Conservation (phyloP, 768 basidiomycete species). For the Lactarius hatsudake region DNA sequence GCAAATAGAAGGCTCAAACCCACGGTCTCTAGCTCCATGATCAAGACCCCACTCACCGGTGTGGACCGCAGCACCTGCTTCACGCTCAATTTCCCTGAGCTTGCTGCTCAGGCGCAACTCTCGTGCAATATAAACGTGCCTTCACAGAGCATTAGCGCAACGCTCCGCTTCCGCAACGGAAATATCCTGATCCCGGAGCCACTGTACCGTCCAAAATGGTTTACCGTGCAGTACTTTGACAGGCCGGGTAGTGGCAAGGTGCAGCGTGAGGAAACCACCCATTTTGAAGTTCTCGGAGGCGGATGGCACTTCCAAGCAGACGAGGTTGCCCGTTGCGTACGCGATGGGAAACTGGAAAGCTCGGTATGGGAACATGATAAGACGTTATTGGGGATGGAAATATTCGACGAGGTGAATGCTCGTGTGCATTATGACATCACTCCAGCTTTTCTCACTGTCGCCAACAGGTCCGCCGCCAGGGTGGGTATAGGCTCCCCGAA, state of each 20-base stretch:
- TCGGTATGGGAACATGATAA: conserved; percentile 74
- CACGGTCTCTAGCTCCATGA: conserved; percentile 64
- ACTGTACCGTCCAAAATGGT: conserved; percentile 63
- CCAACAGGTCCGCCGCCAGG: conserved; percentile 60
- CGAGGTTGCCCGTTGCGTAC: conserved; percentile 76
- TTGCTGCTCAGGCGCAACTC: conserved; percentile 71
- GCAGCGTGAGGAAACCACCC: conserved; percentile 55
- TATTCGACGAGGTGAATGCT: conserved; percentile 74
- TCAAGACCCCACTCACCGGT: conserved; percentile 72
- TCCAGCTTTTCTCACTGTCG: background rate
- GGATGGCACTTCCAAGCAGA: conserved; percentile 90
- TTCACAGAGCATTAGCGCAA: conserved; percentile 48
- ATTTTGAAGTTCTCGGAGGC: conserved; percentile 34
- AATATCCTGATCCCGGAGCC: conserved; percentile 61
- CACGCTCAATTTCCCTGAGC: conserved; percentile 63
- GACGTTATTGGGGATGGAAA: conserved; percentile 75
- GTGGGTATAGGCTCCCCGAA: conserved; percentile 58
- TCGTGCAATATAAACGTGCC: conserved; percentile 63
- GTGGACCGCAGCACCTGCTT: conserved; percentile 80
- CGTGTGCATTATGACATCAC: background rate
- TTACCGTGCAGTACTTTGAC: conserved; percentile 60
- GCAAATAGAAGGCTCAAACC: conserved; percentile 61
- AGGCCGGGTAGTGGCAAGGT: conserved; percentile 43
- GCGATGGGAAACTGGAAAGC: conserved; percentile 73
- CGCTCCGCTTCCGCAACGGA: conserved; percentile 74